Conservation (phyloP, 495 filamentous ascomycete genomes). For the Hypoxylon fragiforme region DNA sequence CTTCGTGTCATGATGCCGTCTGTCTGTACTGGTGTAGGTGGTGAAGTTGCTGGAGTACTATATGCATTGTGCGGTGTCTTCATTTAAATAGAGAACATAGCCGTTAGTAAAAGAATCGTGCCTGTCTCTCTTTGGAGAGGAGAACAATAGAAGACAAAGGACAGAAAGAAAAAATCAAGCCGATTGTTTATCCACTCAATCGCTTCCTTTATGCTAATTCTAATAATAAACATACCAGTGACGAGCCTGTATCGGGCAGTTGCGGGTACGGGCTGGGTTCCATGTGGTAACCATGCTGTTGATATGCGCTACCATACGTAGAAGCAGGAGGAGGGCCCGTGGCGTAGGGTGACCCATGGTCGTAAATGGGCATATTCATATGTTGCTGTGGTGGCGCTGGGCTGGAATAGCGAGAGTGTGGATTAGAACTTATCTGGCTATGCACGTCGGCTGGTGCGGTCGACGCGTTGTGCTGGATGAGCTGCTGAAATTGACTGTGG, state of each 20-base stretch:
- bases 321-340: conserved; percentile 4
- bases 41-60: conserved; percentile 55
- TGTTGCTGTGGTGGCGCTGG: conserved; percentile 40
- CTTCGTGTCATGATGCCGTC: conserved; percentile 52
- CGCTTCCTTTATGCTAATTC: conserved; percentile 21
- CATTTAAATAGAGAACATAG: conserved; percentile 6
- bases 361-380: conserved; percentile 28
- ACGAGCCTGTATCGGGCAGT: conserved; percentile 32
- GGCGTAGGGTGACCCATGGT: conserved; percentile 30
- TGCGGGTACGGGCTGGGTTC: conserved; percentile 41
- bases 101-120: conserved; percentile 6
- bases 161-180: conserved; percentile 16
- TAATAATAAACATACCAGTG: conserved; percentile 37
- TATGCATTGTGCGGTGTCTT: conserved; percentile 45
- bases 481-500: conserved; percentile 50
- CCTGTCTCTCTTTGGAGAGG: not conserved
- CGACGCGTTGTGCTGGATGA: conserved; percentile 54
- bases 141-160: conserved; percentile 1
- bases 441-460: conserved; percentile 30
- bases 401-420: conserved; percentile 48
- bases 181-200: conserved; percentile 19
- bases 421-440: conserved; percentile 44
- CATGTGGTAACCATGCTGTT: conserved; percentile 41
- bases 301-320: conserved; percentile 34
- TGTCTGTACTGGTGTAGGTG: conserved; percentile 48